Evolutionary conservation across 352 stramenopile genomes (phyloP).

Genomic region (Pythium guiyangense): DNA sequence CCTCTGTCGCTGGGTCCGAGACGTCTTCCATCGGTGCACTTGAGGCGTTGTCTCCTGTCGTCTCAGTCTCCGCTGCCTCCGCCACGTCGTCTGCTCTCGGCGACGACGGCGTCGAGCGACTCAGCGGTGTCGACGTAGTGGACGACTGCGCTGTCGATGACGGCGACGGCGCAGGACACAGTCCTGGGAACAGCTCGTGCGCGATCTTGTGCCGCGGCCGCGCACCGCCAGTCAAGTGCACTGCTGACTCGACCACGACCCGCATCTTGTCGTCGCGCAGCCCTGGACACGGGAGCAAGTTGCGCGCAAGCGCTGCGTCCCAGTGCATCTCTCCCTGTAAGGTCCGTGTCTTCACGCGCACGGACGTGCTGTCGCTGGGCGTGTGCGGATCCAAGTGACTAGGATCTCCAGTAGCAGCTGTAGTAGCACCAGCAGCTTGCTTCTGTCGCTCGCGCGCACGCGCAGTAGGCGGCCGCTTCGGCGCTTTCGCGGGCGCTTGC

Average conservation of each 20-base stretch:
- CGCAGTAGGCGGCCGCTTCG: neutral
- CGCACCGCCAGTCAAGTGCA: constrained; percentile 62
- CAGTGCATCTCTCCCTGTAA: constrained; percentile 54
- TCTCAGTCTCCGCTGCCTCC: too few relatives aligned
- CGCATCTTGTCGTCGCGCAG: constrained; percentile 52
- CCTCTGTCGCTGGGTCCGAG: too few relatives aligned
- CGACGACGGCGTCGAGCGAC: neutral
- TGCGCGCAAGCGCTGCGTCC: constrained; percentile 34
- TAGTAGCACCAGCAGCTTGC: neutral
- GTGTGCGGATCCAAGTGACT: neutral
- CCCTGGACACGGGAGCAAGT: constrained; percentile 56
- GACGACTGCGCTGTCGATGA: too few relatives aligned
- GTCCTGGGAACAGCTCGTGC: constrained; percentile 62
- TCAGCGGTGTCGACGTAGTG: neutral
- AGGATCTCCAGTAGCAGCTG: neutral
- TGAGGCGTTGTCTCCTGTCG: too few relatives aligned
- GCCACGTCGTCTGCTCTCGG: too few relatives aligned
- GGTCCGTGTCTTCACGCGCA: constrained; percentile 29
- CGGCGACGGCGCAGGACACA: constrained; percentile 26
- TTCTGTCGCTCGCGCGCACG: neutral
- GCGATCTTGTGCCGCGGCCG: constrained; percentile 60
- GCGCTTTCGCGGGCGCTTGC: constrained; percentile 30
- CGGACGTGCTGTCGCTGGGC: neutral
- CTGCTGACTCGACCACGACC: constrained; percentile 43
- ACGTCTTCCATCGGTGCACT: too few relatives aligned